Evolutionary conservation across 257 asterid species (phyloP), one percentile per base, ranked within the genome.

Genomic region (Leptodermis oblonga): DNA sequence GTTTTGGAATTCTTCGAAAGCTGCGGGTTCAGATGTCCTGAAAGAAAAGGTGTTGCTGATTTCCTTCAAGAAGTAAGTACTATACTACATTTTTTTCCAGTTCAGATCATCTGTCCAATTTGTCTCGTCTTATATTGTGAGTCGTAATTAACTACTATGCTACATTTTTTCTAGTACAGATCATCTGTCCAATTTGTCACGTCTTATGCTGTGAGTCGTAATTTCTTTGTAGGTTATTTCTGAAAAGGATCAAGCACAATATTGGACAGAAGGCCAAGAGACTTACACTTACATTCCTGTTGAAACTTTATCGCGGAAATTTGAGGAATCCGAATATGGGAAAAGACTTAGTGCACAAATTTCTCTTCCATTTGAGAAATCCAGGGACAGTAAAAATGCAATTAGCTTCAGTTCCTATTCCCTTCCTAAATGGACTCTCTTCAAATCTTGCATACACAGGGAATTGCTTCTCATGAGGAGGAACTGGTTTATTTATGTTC

Each of bases 11-110:
- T 73, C 31, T 67, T 73, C 12, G 73, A 67, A 62, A 67, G 68
- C 45, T 67, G 73, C 22, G 77, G 77, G 52, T 73, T 73, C 9
- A 73, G 34, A 15, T 73, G 77, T 48, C 77, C 77, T 34, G 69
- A 67, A n/a, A 73, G 77, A 58, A 73, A 73, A 67, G 77, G 77
- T 5, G 77, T 73, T 15, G 77, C 77, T 25, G 77, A 73, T 17
- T 73, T 73, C 17, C 72, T 73, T 48, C 77, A 73, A 54, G 77
- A 73, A 56, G 77, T 41, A 67, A 37, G 68, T 30, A 15, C 18
- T n/a, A n/a, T n/a, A n/a, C n/a, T 10, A 39, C 43, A 22, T 52
- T 22, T 22, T n/a, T n/a, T n/a, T n/a, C n/a, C n/a, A n/a, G n/a
- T n/a, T n/a, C n/a, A n/a, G n/a, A n/a, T n/a, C n/a, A n/a, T n/a